phyloP scores from a whole-genome alignment of 2,329 filamentous ascomycete species.

The Chaetomiaceae sp. region DNA sequence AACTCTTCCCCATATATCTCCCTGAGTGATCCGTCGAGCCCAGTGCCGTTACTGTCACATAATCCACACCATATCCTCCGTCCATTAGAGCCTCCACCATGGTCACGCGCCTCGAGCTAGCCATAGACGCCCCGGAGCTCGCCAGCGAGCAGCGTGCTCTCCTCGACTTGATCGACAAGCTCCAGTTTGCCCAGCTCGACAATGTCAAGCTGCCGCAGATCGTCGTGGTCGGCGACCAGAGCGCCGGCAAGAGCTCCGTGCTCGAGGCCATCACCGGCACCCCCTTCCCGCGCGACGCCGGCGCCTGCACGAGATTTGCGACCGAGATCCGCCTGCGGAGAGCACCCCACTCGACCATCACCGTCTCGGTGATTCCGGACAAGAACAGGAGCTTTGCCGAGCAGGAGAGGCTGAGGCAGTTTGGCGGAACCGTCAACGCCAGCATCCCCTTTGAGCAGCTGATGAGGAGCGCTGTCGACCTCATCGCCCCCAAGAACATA shows the following conservation, averaged over 20 bases:
- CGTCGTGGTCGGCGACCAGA: slow-evolving; percentile 62
- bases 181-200: slow-evolving; percentile 34
- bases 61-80: background rate
- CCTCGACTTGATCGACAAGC: slow-evolving; percentile 49
- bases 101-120: slow-evolving; percentile 43
- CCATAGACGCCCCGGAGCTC: slow-evolving; percentile 46
- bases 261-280: slow-evolving; percentile 61
- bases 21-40: background rate
- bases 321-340: slow-evolving; percentile 55
- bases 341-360: slow-evolving; percentile 41
- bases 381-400: slow-evolving; percentile 43
- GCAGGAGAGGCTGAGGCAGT: slow-evolving; percentile 44
- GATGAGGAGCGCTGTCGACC: slow-evolving; percentile 47
- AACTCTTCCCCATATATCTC: too few relatives aligned
- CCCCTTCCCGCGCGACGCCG: slow-evolving; percentile 55
- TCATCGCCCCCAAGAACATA: slow-evolving; percentile 47
- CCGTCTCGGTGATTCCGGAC: slow-evolving; percentile 53
- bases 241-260: slow-evolving; percentile 60
- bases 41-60: background rate
- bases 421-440: slow-evolving; percentile 43
- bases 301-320: slow-evolving; percentile 58
- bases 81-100: slow-evolving; percentile 7
- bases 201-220: slow-evolving; percentile 44
- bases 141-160: slow-evolving; percentile 53
- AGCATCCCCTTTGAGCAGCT: slow-evolving; percentile 46